Percentiles rank a stretch among this genome's conserved stretches.
Evolutionary conservation across 2,329 filamentous ascomycete species (phyloP).

Genomic region (Colletotrichum tropicicola): DNA sequence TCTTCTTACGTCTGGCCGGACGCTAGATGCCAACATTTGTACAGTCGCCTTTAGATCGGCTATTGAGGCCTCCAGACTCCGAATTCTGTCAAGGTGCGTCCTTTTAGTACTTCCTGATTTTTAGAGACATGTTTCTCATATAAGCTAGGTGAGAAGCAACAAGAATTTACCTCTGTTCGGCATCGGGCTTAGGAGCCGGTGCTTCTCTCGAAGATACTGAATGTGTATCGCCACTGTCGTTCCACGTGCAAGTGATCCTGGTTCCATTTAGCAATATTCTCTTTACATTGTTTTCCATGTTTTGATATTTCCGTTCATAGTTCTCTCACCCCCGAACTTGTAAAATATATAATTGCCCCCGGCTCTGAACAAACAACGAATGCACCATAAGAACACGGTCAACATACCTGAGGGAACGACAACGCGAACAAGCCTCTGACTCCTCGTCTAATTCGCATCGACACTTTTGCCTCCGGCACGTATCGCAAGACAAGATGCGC

Average conservation of each 20-base stretch:
- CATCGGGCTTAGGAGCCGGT: conserved; percentile 4
- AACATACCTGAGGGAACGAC: conserved; percentile 25
- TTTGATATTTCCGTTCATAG: not conserved
- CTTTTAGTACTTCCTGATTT: not conserved
- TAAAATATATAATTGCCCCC: too few species aligned
- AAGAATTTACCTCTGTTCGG: conserved; percentile 15
- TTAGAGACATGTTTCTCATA: not conserved
- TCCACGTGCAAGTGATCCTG: conserved; percentile 29
- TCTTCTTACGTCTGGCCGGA: conserved; percentile 3
- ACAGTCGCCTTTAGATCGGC: conserved; percentile 21
- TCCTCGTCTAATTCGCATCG: conserved; percentile 27
- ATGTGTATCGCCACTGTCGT: conserved; percentile 27
- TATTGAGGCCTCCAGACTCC: conserved; percentile 19
- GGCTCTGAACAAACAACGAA: too few species aligned
- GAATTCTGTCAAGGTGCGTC: conserved; percentile 3
- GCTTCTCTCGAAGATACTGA: conserved; percentile 15
- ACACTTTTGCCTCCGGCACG: conserved; percentile 29
- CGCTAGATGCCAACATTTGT: conserved; percentile 12
- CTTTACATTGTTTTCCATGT: not conserved
- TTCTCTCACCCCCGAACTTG: too few species aligned
- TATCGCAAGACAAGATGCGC: conserved; percentile 29
- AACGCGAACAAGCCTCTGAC: conserved; percentile 27
- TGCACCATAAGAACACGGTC: not conserved
- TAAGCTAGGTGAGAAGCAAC: not conserved
- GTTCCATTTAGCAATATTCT: not conserved